Evolutionary conservation across 164 flowering plant genomes (phyloP).

Genomic region (Brasenia schreberi): DNA sequence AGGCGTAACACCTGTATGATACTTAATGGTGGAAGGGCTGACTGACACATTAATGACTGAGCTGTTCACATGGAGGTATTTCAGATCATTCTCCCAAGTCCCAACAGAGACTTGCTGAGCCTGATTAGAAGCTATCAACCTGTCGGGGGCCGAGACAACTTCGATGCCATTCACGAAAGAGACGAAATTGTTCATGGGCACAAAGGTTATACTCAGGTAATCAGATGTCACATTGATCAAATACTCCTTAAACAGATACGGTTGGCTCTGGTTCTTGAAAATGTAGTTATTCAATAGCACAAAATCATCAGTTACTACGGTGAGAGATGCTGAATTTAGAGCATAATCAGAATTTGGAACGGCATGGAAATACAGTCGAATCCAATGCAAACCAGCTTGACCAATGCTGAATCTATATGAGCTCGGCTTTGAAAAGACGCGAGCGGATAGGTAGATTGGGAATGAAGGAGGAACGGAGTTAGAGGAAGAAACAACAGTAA

Average conservation of each 20-base stretch:
- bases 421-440: constrained; percentile 11
- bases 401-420: constrained; percentile 15
- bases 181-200: constrained; percentile 18
- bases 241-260: constrained; percentile 23
- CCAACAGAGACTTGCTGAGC: constrained; percentile 11
- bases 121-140: constrained; percentile 18
- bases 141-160: constrained; percentile 24
- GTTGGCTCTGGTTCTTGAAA: constrained; percentile 11
- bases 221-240: constrained; percentile 18
- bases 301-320: constrained; percentile 16
- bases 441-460: constrained; percentile 17
- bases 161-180: constrained; percentile 24
- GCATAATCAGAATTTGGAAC: constrained; percentile 8
- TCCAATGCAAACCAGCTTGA: constrained; percentile 21
- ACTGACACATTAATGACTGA: constrained; percentile 14
- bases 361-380: constrained; percentile 22
- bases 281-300: constrained; percentile 20
- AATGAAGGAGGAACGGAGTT: constrained; percentile 12
- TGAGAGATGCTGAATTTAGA: constrained; percentile 13
- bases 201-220: constrained; percentile 12
- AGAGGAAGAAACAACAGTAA: constrained; percentile 3
- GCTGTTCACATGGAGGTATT: constrained; percentile 19
- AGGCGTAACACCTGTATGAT: constrained; percentile 23
- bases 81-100: constrained; percentile 24
- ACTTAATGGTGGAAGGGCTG: constrained; percentile 13